These are phyloP conservation scores for Wallacemonas sp. DNA, from an alignment of 208 protist species.

Conservation along the genomic window DNA sequence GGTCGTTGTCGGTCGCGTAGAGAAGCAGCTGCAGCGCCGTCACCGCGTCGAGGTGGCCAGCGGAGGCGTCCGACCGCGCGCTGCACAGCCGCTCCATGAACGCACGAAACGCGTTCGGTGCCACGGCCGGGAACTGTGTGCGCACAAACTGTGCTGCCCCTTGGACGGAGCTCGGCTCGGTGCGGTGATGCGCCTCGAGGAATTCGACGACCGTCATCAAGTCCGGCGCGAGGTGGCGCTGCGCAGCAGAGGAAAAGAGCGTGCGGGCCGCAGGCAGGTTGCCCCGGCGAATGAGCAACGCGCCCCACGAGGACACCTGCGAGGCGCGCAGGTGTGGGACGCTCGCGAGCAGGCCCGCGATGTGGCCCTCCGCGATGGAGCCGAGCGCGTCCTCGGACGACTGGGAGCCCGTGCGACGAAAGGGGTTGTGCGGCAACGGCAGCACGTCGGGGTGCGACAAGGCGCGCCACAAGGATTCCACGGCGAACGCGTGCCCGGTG, in stretches of 20 bases:
- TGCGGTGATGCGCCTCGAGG: slow-evolving; percentile 33
- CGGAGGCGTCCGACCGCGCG: background rate
- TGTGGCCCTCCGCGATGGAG: slow-evolving; percentile 6
- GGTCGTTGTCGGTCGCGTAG: slow-evolving; percentile 30
- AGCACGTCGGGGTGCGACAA: background rate
- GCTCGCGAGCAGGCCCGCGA: background rate
- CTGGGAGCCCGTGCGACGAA: background rate
- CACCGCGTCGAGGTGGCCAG: background rate
- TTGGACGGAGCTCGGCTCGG: slow-evolving; percentile 15
- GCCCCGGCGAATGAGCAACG: slow-evolving; percentile 18
- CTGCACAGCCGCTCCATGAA: slow-evolving; percentile 52
- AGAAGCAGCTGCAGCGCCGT: slow-evolving; percentile 31
- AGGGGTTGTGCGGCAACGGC: background rate
- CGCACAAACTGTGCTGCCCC: slow-evolving; percentile 33
- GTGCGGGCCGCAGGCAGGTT: slow-evolving; percentile 14
- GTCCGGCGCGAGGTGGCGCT: slow-evolving; percentile 41
- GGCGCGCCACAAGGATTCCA: background rate
- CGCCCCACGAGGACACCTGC: slow-evolving; percentile 24
- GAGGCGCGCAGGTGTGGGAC: slow-evolving; percentile 26
- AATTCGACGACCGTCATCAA: slow-evolving; percentile 56
- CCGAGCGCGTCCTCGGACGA: background rate
- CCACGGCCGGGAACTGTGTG: slow-evolving; percentile 29
- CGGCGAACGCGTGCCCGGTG: background rate
- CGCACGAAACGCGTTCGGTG: slow-evolving; percentile 51
- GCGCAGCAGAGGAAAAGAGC: slow-evolving; percentile 19